Conservation (phyloP, 352 stramenopile genomes). For the Nothophytophthora sp. region DNA sequence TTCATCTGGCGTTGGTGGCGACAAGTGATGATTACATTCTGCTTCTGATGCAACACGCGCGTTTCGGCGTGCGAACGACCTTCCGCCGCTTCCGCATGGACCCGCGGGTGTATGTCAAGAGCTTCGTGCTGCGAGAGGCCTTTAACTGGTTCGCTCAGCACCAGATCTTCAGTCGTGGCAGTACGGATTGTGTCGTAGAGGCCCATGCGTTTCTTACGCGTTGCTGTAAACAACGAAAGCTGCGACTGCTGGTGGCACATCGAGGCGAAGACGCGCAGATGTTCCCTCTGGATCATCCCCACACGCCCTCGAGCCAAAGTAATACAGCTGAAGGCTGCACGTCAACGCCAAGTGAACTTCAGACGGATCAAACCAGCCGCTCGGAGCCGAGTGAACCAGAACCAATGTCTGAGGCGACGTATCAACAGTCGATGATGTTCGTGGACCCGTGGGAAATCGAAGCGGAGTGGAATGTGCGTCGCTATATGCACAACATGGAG, state of each 20-base stretch:
- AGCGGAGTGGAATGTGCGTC: slow-evolving; percentile 53
- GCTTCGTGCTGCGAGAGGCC: slow-evolving; percentile 73
- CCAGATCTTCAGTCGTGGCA: slow-evolving; percentile 39
- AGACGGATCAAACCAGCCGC: too few species aligned
- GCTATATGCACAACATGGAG: slow-evolving; percentile 61
- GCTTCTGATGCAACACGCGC: slow-evolving; percentile 63
- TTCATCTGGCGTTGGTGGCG: slow-evolving; percentile 45
- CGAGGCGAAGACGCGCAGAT: slow-evolving; percentile 53
- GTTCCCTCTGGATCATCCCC: slow-evolving; percentile 34
- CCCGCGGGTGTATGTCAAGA: slow-evolving; percentile 69
- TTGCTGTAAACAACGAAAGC: slow-evolving; percentile 74
- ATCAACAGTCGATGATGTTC: slow-evolving; percentile 77
- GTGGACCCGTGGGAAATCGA: slow-evolving; percentile 85
- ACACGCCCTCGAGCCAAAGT: slow-evolving; percentile 1
- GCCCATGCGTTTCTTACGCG: slow-evolving; percentile 62
- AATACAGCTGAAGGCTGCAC: slow-evolving; percentile 5
- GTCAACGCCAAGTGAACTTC: slow-evolving; percentile 10
- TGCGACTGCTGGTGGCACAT: slow-evolving; percentile 67
- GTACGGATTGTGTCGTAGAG: slow-evolving; percentile 22
- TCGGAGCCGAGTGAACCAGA: slow-evolving; percentile 14
- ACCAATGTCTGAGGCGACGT: slow-evolving; percentile 19
- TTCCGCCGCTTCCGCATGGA: slow-evolving; percentile 72
- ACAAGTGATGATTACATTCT: slow-evolving; percentile 80
- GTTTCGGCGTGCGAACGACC: slow-evolving; percentile 41
- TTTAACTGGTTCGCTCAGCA: slow-evolving; percentile 61